Evolutionary conservation across 176 grass and related monocot species (phyloP).

Genomic region (Bolboschoenus planiculmis): DNA sequence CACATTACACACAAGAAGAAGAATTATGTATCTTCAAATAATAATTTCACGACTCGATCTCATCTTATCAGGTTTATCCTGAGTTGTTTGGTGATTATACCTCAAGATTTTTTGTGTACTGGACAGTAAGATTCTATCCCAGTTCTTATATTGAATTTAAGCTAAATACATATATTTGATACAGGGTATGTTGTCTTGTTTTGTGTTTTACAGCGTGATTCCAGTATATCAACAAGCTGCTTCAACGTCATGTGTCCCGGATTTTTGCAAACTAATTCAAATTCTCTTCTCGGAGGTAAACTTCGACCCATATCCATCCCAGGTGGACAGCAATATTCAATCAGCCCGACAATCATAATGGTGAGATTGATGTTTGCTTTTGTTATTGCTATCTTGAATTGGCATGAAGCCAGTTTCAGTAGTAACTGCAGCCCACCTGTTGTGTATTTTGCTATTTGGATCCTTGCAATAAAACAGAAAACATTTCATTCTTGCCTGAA

Average conservation of each 20-base stretch:
- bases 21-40: not conserved
- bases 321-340: not conserved
- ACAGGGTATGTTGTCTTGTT: not conserved
- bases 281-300: not conserved
- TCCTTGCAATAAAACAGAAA: not conserved
- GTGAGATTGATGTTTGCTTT: not conserved
- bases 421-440: not conserved
- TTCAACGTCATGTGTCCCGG: constrained; percentile 25
- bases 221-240: constrained; percentile 18
- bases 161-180: constrained; percentile 8
- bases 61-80: constrained; percentile 20
- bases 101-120: constrained; percentile 25
- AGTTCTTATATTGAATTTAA: not conserved
- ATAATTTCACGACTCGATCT: not conserved
- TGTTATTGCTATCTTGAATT: not conserved
- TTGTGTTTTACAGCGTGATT: constrained; percentile 6
- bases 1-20: too few species aligned
- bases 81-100: constrained; percentile 8
- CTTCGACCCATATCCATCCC: not conserved
- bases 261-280: constrained; percentile 20
- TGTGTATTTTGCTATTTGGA: not conserved
- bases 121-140: constrained; percentile 19
- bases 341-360: not conserved
- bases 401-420: not conserved
- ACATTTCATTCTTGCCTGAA: not conserved